Base-by-base conservation (phyloP, 768 basidiomycete species). In the Tylopilus vinaceipallidus region DNA sequence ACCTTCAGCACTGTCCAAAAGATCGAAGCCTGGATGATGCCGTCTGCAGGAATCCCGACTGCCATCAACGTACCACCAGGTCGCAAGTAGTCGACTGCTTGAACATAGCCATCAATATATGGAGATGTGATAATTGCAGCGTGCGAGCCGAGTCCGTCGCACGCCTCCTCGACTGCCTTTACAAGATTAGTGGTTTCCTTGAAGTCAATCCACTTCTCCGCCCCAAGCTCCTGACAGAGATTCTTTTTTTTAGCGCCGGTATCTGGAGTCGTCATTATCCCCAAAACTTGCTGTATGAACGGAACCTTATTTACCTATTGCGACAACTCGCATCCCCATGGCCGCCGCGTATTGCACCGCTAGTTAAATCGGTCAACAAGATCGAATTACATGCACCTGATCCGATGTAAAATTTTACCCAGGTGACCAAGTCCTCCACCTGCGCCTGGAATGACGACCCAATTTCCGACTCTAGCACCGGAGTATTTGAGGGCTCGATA, bases 401-500 rank as follows among this genome's bases (percentile, higher is more conserved):
- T n/a, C n/a, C n/a, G n/a, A n/a, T n/a, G n/a, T n/a, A 12, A 20
- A 19, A 26, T 37, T 63, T 24, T 47, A 83, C 80, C 88, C 26
- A 95, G 77, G 70, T 91, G 88, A 8, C 91, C 91, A 27, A 92
- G 82, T 13, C 91, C 89, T 48, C 87, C 87, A 4, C 87, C 88
- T 2, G 88, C 88, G 37, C 88, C 88, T 11, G 86, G 83, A 40
- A 92, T 71, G 19, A 83, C 84, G 52, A 90, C 73, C 81, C 82
- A 89, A 47, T 95, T 82, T 26, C 90, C 87, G 8, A 82, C 77
- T 24, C 68, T 73, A 7, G 82, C 76, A 46, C 79, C 71, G 44
- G 80, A 78, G 64, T 86, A 76, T 67, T 93, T 94, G 57, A 95
- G 71, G 0, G 90, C 92, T 50, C 88, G 85, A 62, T 91, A 95